A percentile compares a stretch with the other conserved stretches of the same genome.
Conservation (phyloP, 2,329 filamentous ascomycete genomes). For the Pseudodiploospora longispora region DNA sequence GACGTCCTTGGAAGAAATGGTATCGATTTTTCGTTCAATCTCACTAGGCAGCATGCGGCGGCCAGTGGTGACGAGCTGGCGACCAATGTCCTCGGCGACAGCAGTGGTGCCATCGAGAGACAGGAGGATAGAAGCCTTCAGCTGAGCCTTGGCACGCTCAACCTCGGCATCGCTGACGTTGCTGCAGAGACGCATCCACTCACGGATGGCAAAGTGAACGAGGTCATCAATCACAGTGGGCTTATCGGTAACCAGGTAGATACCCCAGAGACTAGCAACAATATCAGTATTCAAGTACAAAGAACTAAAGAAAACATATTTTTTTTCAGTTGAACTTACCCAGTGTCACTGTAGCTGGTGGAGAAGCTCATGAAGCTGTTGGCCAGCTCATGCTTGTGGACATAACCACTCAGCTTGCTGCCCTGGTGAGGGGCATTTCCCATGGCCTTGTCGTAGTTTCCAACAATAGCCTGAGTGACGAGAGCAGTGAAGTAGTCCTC, state of each 20-base stretch:
- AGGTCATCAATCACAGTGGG: slow-evolving; percentile 84
- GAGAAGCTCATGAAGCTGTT: slow-evolving; percentile 99
- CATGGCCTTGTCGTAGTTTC: slow-evolving; percentile 99
- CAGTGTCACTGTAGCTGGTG: slow-evolving; percentile 98
- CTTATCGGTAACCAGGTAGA: slow-evolving; percentile 94
- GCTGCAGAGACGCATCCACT: slow-evolving; percentile 92
- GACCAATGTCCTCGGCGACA: slow-evolving; percentile 95
- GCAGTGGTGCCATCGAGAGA: slow-evolving; percentile 96
- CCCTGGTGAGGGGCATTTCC: slow-evolving; percentile 95
- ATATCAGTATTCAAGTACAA: slow-evolving; percentile 15
- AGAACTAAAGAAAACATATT: neutral
- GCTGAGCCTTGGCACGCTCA: slow-evolving; percentile 97
- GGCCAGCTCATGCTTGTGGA: slow-evolving; percentile 90
- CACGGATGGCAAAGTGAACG: slow-evolving; percentile 94
- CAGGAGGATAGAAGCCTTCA: slow-evolving; percentile 96
- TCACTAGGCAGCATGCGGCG: slow-evolving; percentile 85
- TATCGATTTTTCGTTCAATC: slow-evolving; percentile 85
- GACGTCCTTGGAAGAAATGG: slow-evolving; percentile 89
- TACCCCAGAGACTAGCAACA: slow-evolving; percentile 81
- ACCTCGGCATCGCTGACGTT: slow-evolving; percentile 84
- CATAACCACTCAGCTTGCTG: slow-evolving; percentile 92
- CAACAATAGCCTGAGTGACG: slow-evolving; percentile 95
- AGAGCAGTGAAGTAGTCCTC: slow-evolving; percentile 98
- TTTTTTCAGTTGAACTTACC: slow-evolving; percentile 48
- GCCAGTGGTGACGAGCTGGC: slow-evolving; percentile 96